Evolutionary conservation across 176 grass and related monocot species (phyloP).

Genomic region (Oryza brachyantha): DNA sequence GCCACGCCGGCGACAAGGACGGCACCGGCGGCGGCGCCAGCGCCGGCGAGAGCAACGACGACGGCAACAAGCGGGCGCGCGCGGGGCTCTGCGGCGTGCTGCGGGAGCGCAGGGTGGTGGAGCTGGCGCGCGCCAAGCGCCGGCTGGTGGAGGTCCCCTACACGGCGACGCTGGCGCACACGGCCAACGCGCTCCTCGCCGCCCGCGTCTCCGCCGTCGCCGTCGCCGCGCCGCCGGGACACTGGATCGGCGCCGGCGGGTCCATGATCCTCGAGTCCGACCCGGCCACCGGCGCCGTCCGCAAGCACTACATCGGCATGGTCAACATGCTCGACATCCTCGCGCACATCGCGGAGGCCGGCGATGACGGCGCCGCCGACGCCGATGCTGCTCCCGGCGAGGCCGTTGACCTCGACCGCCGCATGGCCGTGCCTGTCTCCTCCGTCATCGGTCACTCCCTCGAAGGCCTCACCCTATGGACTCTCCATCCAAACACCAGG

Average conservation of each 20-base stretch:
- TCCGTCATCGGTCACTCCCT: constrained; percentile 75
- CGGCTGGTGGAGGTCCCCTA: constrained; percentile 88
- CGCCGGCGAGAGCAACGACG: background rate
- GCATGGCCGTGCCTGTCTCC: constrained; percentile 73
- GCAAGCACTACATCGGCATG: constrained; percentile 97
- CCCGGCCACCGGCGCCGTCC: constrained; percentile 63
- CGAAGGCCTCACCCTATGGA: constrained; percentile 84
- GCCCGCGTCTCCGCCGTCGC: constrained; percentile 54
- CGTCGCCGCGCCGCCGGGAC: constrained; percentile 73
- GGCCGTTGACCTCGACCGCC: constrained; percentile 35
- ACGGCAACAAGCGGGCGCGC: constrained; percentile 53
- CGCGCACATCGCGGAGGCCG: constrained; percentile 56
- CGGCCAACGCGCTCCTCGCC: constrained; percentile 64
- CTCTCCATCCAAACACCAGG: constrained; percentile 75
- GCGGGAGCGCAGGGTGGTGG: constrained; percentile 51
- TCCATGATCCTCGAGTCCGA: constrained; percentile 92
- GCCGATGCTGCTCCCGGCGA: background rate
- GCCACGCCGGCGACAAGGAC: background rate
- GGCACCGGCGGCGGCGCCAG: background rate
- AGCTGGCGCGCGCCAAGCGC: constrained; percentile 53
- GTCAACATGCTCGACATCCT: constrained; percentile 90
- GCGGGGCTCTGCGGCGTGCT: constrained; percentile 56
- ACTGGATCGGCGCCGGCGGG: constrained; percentile 85
- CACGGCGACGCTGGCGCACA: constrained; percentile 71
- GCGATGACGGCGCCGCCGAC: background rate